These are phyloP conservation scores for Acidiella bohemica DNA, from an alignment of 495 filamentous ascomycete species.

Conservation along the genomic window DNA sequence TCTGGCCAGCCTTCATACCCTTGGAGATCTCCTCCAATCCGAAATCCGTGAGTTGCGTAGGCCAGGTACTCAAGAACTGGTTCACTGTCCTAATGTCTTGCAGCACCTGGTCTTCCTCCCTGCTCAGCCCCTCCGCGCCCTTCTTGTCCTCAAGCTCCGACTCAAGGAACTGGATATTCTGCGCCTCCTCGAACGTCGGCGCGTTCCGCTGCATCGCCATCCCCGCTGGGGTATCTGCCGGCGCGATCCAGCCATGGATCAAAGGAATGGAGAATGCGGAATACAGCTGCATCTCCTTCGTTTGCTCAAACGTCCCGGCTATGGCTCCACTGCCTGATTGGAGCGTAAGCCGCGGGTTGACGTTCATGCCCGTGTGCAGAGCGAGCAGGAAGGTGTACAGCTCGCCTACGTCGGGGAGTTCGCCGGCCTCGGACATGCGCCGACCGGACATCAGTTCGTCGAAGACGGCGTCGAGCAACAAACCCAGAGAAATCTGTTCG, in stretches of 20 bases:
- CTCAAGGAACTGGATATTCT: slow-evolving; percentile 73
- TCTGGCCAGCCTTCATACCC: slow-evolving; percentile 51
- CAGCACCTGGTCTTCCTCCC: slow-evolving; percentile 52
- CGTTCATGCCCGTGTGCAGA: slow-evolving; percentile 94
- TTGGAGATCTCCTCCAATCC: slow-evolving; percentile 60
- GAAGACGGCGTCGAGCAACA: slow-evolving; percentile 76
- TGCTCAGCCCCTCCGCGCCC: slow-evolving; percentile 36
- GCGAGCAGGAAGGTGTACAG: slow-evolving; percentile 77
- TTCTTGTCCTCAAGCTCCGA: slow-evolving; percentile 79
- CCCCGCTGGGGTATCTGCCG: slow-evolving; percentile 46
- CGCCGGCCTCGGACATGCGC: slow-evolving; percentile 33
- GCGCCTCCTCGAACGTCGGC: slow-evolving; percentile 75
- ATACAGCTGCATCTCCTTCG: slow-evolving; percentile 73
- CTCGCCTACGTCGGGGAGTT: slow-evolving; percentile 73
- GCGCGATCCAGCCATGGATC: slow-evolving; percentile 86
- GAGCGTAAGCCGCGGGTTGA: slow-evolving; percentile 64
- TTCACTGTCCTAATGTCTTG: slow-evolving; percentile 73
- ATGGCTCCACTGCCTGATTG: slow-evolving; percentile 22
- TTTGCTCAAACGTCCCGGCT: slow-evolving; percentile 67
- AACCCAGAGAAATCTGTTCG: slow-evolving; percentile 75
- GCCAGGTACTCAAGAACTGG: slow-evolving; percentile 58
- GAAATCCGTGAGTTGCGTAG: slow-evolving; percentile 74
- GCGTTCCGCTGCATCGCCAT: slow-evolving; percentile 57
- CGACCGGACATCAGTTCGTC: slow-evolving; percentile 75
- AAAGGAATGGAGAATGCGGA: slow-evolving; percentile 74